Base-by-base conservation (phyloP, 768 basidiomycete species). In the Auricularia auricula-judae region DNA sequence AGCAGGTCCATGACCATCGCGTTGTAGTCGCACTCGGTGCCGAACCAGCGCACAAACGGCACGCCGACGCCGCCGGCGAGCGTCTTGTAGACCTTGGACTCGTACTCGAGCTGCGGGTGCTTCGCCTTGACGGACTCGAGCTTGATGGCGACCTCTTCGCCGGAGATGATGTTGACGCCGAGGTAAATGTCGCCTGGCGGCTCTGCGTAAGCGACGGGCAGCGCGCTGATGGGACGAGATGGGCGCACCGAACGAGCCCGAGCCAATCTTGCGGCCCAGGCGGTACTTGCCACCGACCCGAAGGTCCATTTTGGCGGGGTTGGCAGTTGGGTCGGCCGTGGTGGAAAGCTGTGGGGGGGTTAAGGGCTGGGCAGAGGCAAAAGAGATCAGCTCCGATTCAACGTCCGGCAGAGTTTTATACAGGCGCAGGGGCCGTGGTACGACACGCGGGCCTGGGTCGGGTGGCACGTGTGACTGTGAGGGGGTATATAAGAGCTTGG, bases 61-160 rank as follows among this genome's bases (percentile, higher is more conserved):
- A 99, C 94, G 62, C 97, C 97, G 65, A 99, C 97, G 69, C 97
- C 97, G 64, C 97, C 97, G 21, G 97, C 96, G 62, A 99, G 86
- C n/a, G 93, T 93, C 86, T 98, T 98, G 78, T 82, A 81, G 12
- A 81, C 80, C 74, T 81, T 81, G 60, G 78, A 76, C 78, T 99
- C 96, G 74, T 99, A 99, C 76, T 99, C 97, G 72, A 99, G 89
- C 78, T 99, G 97, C n/a, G 97, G 97, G 70, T 99, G 97, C 77
- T 99, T 99, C 70, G 97, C 97, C 78, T 99, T 99, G 76, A 98
- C 93, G 1, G 96, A 98, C 78, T 99, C 97, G 71, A 99, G 91
- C 79, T 99, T 99, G 84, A 99, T 99, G 74, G 94, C 97, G 66
- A 98, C 96, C 75, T 98, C 97, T 75, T 99, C 97, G 33, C 96